Evolutionary conservation across 2,329 filamentous ascomycete genomes (phyloP).

Genomic region (Nemania sp.): DNA sequence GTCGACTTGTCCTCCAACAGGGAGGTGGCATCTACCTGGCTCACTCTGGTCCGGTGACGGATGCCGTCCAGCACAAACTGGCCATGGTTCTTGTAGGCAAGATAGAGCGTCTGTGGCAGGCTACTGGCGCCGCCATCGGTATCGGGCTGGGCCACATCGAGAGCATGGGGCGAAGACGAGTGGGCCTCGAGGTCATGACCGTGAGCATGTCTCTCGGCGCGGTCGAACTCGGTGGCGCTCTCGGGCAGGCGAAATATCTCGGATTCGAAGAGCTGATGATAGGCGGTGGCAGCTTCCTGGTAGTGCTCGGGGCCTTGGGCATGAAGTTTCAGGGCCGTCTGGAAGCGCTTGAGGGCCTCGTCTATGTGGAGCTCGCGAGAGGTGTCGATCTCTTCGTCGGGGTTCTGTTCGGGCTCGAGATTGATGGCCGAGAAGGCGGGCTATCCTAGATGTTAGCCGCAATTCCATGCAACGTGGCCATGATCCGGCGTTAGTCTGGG

Average conservation of each 20-base stretch:
- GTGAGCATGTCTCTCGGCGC: conserved; percentile 63
- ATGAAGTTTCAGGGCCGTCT: conserved; percentile 87
- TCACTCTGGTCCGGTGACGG: conserved; percentile 53
- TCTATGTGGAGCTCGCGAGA: conserved; percentile 94
- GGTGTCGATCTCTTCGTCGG: conserved; percentile 90
- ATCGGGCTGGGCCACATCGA: conserved; percentile 63
- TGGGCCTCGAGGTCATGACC: conserved; percentile 52
- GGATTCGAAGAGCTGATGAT: conserved; percentile 82
- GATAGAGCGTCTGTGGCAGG: conserved; percentile 84
- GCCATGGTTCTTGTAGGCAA: conserved; percentile 94
- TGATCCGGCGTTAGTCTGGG: neutral
- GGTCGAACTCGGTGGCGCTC: conserved; percentile 80
- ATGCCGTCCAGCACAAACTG: conserved; percentile 85
- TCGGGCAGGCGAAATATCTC: conserved; percentile 95
- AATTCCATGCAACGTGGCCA: neutral
- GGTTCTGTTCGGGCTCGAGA: conserved; percentile 87
- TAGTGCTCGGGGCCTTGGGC: conserved; percentile 81
- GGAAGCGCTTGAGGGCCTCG: conserved; percentile 93
- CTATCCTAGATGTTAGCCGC: conserved; percentile 42
- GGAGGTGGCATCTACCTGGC: conserved; percentile 33
- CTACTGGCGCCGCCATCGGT: conserved; percentile 78
- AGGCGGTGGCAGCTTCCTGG: conserved; percentile 77
- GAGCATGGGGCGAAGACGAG: conserved; percentile 51
- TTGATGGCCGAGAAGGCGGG: conserved; percentile 86
- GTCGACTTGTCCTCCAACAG: conserved; percentile 47